Evolutionary conservation across 768 basidiomycete genomes (phyloP), one percentile per base, ranked within the genome.

Genomic region (Tulasnella sp.): DNA sequence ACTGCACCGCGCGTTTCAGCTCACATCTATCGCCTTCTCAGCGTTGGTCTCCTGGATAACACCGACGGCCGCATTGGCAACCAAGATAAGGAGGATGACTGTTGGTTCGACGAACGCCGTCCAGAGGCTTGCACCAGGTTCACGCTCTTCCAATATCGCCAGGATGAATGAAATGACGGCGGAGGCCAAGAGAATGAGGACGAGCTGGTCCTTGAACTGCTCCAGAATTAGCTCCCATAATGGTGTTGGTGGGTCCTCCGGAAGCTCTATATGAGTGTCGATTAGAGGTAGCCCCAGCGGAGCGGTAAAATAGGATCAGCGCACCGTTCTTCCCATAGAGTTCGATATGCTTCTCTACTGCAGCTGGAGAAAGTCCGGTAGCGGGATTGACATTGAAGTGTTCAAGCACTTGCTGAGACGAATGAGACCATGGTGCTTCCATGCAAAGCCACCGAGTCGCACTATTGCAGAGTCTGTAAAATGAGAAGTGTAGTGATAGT

Each of bases 141-240:
- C 77, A 1, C 81, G 76, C 60, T 86, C 83, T 68, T 99, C 95
- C 59, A 98, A 76, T 30, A 95, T 71, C 7, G 95, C 95, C 42
- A 99, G 77, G 13, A 94, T 76, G 72, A 99, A 94, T 9, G 95
- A 98, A 65, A 98, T 79, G 47, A 88, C 84, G 11, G 95, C 95
- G 1, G 93, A 96, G 2, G 80, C 93, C 48, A 99, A 85, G 32
- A 99, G 80, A 68, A 99, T 98, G 64, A 99, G 84, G 43, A 99
- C 95, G 27, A 99, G 82, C 72, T 96, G 92, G 74, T 99, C 95
- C 77, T 98, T 87, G 79, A 99, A 99, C 73, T 99, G 95, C 65
- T 96, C 93, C n/a, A 99, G 78, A 61, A 99, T 86, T 62, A 98
- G 83, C 68, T 90, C 80, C 90, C 92, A 93, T 30, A 98, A 69